A percentile compares a stretch with the other conserved stretches of the same genome.
phyloP scores from a whole-genome alignment of 306 rosid species.

The Prunus padus region DNA sequence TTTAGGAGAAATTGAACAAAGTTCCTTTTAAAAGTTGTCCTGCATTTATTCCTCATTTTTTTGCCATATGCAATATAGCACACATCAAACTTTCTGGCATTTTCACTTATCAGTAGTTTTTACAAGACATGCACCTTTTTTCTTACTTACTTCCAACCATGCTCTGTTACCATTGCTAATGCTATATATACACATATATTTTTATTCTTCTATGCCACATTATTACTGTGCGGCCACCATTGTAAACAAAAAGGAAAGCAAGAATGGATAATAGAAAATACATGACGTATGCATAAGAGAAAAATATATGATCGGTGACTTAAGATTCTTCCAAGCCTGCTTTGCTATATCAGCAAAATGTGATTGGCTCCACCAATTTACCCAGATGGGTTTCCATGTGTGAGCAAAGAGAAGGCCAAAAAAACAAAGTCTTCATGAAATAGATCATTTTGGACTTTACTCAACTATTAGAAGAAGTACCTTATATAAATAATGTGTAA shows the following conservation, averaged over 20 bases:
- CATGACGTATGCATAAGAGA: too few relatives aligned
- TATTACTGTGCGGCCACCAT: too few relatives aligned
- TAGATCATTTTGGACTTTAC: too few relatives aligned
- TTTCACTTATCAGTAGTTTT: slow-evolving; percentile 20
- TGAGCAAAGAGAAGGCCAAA: background rate
- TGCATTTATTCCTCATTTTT: slow-evolving; percentile 1
- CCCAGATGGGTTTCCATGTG: slow-evolving; percentile 15
- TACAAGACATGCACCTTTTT: slow-evolving; percentile 16
- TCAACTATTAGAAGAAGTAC: background rate
- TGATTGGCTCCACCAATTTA: slow-evolving; percentile 11
- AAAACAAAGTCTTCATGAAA: background rate
- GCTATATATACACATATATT: background rate
- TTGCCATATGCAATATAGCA: slow-evolving; percentile 11
- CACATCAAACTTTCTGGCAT: slow-evolving; percentile 27
- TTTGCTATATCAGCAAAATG: slow-evolving; percentile 16
- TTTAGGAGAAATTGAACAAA: slow-evolving; percentile 2
- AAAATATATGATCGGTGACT: background rate
- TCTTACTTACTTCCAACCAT: slow-evolving; percentile 17
- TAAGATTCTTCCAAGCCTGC: slow-evolving; percentile 8
- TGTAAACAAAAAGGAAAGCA: accelerated
- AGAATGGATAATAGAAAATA: accelerated
- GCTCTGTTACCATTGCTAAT: background rate
- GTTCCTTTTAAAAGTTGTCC: slow-evolving; percentile 16
- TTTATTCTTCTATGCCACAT: background rate
- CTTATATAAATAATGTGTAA: background rate